Percentiles rank a stretch among this genome's conserved stretches.
phyloP scores from a whole-genome alignment of 2,329 filamentous ascomycete species.

The Dothidotthia symphoricarpi region DNA sequence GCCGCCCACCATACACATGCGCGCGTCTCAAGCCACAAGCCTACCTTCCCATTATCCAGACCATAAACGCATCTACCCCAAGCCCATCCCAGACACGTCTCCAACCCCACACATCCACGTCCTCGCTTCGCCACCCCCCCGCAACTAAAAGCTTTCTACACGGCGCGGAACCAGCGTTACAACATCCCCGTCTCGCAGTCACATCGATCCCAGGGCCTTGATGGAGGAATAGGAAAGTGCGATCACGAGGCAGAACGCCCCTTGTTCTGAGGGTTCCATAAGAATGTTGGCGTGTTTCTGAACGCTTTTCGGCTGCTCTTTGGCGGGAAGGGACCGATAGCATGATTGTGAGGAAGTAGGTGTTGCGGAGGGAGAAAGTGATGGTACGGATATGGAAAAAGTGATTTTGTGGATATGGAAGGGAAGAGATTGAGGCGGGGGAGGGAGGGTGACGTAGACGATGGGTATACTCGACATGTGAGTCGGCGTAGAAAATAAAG shows the following conservation, averaged over 20 bases:
- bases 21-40: no score
- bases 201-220: slow-evolving; percentile 13
- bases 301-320: slow-evolving; percentile 14
- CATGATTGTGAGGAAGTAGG: slow-evolving; percentile 8
- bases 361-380: background rate
- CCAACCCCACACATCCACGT: background rate
- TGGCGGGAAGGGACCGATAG: slow-evolving; percentile 5
- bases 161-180: slow-evolving; percentile 14
- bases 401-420: no score
- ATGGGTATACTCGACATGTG: no score
- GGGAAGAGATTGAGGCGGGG: no score
- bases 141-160: slow-evolving; percentile 11
- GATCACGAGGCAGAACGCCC: slow-evolving; percentile 5
- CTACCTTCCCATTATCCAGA: no score
- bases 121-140: slow-evolving; percentile 12
- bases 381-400: no score
- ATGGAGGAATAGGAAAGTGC: slow-evolving; percentile 9
- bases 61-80: no score
- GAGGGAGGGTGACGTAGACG: no score
- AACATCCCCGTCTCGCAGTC: slow-evolving; percentile 7
- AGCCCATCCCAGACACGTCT: no score
- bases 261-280: slow-evolving; percentile 7
- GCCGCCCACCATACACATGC: no score
- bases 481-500: no score
- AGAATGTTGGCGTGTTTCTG: slow-evolving; percentile 12